These are phyloP conservation scores for Magnolia changhungtana DNA, from an alignment of 164 flowering plant species.

Conservation along the genomic window DNA sequence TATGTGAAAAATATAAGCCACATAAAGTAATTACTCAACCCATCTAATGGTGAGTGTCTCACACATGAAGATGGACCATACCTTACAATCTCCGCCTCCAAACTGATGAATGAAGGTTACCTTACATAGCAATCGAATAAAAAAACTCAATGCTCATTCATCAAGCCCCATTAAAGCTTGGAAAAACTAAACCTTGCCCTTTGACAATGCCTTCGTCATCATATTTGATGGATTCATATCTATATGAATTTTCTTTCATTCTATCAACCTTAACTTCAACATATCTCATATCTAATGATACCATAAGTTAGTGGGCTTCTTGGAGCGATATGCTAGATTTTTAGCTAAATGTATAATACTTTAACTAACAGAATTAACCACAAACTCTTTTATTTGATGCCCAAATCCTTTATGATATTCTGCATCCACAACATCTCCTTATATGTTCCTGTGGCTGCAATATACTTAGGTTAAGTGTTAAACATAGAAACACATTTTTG, in stretches of 20 bases:
- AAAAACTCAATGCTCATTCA: not conserved
- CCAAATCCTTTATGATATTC: too few species aligned
- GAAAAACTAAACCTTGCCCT: not conserved
- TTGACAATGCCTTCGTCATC: not conserved
- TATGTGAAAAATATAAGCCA: too few species aligned
- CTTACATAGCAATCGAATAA: not conserved
- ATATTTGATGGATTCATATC: not conserved
- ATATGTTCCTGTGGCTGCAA: too few species aligned
- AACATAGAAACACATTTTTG: not conserved
- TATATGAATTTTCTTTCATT: not conserved
- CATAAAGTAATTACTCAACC: too few species aligned
- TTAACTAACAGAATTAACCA: not conserved
- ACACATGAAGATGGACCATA: too few species aligned
- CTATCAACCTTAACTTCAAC: not conserved
- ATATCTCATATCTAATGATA: conserved; percentile 1
- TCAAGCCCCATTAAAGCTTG: not conserved
- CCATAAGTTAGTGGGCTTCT: not conserved
- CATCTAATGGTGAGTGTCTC: too few species aligned
- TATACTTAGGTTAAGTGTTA: not conserved
- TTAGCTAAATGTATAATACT: not conserved
- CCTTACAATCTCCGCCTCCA: not conserved
- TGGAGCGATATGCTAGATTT: not conserved
- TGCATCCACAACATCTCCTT: too few species aligned
- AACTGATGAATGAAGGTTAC: not conserved
- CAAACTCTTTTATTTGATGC: not conserved